Base-by-base conservation (phyloP, 805 yeast species). In the Candida ovalis region DNA sequence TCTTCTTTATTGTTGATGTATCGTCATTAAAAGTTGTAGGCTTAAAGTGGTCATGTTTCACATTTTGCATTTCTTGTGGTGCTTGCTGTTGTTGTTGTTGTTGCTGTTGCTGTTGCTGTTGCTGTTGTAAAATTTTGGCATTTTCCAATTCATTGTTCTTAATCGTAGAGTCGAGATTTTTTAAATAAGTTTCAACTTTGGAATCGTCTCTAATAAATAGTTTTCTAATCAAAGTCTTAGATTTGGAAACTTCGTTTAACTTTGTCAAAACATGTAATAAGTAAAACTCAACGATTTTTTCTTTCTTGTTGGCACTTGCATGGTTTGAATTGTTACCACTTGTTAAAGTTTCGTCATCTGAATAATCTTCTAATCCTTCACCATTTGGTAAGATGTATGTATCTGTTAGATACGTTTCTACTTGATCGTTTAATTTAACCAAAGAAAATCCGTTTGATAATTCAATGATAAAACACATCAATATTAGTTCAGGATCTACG, bases 401-500 rank as follows among this genome's bases (percentile, higher is more conserved):
- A 18, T 42, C 46, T 1, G 22, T 42, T 13, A 66, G 50, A 39
- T 55, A 63, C 4, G 27, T 33, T 33, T 59, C 64, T 8, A 65
- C 47, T 39, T 67, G 71, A 4, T 27, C 43, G 17, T 49, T 52
- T 41, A 64, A 47, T 15, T 46, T 46, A 7, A 25, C 38, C 18
- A 57, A 21, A 1, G 61, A 47, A 36, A 58, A 51, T 4, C 61
- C 63, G 44, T 67, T 64, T 4, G 66, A 52, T 13, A 56, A 50
- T 45, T 67, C 69, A 30, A 64, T 59, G 15, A 65, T 56, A 42
- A 63, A 64, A 42, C 66, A 60, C 58, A 64, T 60, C 32, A 66
- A 51, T 3, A 54, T 47, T 18, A 66, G 33, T 19, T 64, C 69
- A 3, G 63, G 55, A 43, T 66, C 65, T 10, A 57, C 45, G 24